phyloP scores from a whole-genome alignment of 352 stramenopile genomes.

The Globisporangium rhizosaccharum region DNA sequence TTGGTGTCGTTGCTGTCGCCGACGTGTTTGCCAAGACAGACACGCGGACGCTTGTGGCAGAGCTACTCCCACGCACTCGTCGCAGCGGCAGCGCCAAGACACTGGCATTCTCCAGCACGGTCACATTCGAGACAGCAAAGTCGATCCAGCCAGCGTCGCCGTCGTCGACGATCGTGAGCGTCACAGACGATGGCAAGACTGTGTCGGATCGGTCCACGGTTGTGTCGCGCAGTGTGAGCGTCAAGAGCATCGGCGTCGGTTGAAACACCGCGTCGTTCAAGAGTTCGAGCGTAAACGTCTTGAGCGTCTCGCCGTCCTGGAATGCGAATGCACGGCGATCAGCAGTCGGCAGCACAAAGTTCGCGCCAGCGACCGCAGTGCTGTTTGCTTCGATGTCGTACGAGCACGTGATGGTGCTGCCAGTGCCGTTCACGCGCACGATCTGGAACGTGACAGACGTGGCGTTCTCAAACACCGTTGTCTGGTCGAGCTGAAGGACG shows the following conservation, averaged over 20 bases:
- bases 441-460: conserved; percentile 27
- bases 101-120: conserved; percentile 21
- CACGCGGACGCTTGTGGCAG: conserved; percentile 22
- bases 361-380: conserved; percentile 20
- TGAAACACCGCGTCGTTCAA: conserved; percentile 39
- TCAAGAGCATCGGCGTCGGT: conserved; percentile 16
- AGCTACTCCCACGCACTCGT: conserved; percentile 29
- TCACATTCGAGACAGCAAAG: conserved; percentile 21
- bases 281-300: conserved; percentile 35
- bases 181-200: conserved; percentile 13
- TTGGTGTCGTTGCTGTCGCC: conserved; percentile 17
- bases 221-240: conserved; percentile 32
- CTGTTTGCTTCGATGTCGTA: conserved; percentile 17
- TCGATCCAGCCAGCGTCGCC: conserved; percentile 47
- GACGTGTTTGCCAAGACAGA: conserved; percentile 1
- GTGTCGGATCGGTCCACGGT: conserved; percentile 24
- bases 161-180: conserved; percentile 43
- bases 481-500: conserved; percentile 12
- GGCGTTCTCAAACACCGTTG: conserved; percentile 38
- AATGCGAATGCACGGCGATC: conserved; percentile 25
- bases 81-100: conserved; percentile 25
- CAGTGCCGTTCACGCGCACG: conserved; percentile 40
- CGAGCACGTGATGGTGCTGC: conserved; percentile 33
- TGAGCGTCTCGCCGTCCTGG: conserved; percentile 23
- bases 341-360: conserved; percentile 27